Conservation (phyloP, 2,329 filamentous ascomycete species). For the Emmonsiellopsis sp. region DNA sequence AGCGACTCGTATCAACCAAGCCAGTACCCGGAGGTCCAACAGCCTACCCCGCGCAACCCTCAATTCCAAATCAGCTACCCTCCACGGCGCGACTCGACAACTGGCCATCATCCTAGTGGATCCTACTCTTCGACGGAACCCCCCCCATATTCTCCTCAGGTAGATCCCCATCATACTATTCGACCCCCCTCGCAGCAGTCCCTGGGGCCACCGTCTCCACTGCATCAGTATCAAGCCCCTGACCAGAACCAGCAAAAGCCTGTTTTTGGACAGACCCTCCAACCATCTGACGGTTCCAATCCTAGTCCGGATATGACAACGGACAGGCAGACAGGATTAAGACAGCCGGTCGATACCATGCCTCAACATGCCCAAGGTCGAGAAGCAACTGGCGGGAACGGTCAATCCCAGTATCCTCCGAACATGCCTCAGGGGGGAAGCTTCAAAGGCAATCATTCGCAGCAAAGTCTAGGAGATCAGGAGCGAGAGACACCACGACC, state of each 20-base stretch:
- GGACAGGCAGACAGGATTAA: constrained; percentile 12
- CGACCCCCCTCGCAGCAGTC: constrained; percentile 28
- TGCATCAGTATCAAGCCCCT: constrained; percentile 11
- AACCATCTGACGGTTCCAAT: constrained; percentile 7
- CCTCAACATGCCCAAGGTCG: constrained; percentile 2
- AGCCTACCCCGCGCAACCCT: constrained; percentile 10
- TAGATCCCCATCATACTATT: constrained; percentile 17
- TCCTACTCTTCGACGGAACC: constrained; percentile 12
- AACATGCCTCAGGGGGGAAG: constrained; percentile 16
- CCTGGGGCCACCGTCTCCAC: constrained; percentile 26
- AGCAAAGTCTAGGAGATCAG: constrained; percentile 27
- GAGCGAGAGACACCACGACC: constrained; percentile 42
- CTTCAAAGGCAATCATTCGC: constrained; percentile 19
- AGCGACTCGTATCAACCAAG: constrained; percentile 13
- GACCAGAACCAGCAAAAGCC: constrained; percentile 15
- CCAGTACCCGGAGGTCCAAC: constrained; percentile 12
- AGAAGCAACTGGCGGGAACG: not conserved
- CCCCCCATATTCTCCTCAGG: constrained; percentile 11
- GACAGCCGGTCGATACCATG: constrained; percentile 6
- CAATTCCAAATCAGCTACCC: constrained; percentile 15
- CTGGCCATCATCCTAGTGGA: constrained; percentile 13
- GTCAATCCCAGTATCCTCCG: constrained; percentile 8
- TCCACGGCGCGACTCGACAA: constrained; percentile 18
- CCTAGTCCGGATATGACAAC: constrained; percentile 8
- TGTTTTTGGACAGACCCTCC: constrained; percentile 12